Conservation (phyloP, 208 protist species). For the Acanthamoeba healyi region DNA sequence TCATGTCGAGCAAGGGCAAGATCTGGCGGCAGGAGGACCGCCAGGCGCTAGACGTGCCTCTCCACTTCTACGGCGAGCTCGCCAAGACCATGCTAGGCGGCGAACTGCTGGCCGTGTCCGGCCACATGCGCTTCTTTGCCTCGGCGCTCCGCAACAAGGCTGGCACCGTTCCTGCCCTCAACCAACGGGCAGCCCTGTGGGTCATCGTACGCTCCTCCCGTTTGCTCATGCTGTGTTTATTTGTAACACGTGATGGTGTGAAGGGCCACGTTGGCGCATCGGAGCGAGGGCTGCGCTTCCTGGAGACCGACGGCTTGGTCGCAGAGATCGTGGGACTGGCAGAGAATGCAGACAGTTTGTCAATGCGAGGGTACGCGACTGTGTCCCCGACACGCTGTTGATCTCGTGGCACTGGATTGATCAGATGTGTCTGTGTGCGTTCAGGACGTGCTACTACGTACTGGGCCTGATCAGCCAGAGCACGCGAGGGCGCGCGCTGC, state of each 20-base stretch:
- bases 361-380: neutral
- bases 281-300: slow-evolving; percentile 4
- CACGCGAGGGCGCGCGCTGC: neutral
- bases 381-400: no score
- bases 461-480: slow-evolving; percentile 13
- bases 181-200: slow-evolving; percentile 17
- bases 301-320: neutral
- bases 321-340: neutral
- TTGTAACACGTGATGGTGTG: neutral
- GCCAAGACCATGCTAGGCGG: slow-evolving; percentile 81
- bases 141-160: neutral
- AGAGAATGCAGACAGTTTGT: neutral
- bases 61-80: slow-evolving; percentile 85
- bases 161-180: neutral
- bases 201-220: neutral
- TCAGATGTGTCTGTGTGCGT: neutral
- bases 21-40: slow-evolving; percentile 35
- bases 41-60: slow-evolving; percentile 75
- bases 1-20: slow-evolving; percentile 55
- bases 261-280: slow-evolving; percentile 6
- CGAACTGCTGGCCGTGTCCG: neutral
- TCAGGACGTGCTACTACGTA: slow-evolving; percentile 35
- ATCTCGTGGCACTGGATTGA: neutral
- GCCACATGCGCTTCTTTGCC: neutral
- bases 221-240: neutral